Percentiles rank a stretch among this genome's conserved stretches.
These are phyloP conservation scores for Sonneratia caseolaris DNA, from an alignment of 345 rosid species.

Conservation along the genomic window DNA sequence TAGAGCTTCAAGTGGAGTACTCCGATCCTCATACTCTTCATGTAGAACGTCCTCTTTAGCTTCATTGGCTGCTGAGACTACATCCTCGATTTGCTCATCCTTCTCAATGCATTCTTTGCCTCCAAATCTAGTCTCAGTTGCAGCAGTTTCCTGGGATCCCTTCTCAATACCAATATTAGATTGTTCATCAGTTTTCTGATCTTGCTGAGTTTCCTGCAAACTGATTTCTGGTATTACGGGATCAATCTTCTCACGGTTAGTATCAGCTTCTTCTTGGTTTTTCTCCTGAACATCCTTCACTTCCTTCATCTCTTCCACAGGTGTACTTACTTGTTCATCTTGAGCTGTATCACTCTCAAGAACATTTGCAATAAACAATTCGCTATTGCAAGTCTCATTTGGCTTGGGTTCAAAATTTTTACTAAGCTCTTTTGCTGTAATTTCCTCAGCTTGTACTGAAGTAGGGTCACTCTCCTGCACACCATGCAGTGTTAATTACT, in stretches of 20 bases:
- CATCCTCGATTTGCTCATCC: not conserved
- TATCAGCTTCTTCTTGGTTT: not conserved
- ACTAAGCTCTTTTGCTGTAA: not conserved
- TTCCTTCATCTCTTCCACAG: not conserved
- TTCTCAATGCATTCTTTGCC: not conserved
- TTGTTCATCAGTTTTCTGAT: not conserved
- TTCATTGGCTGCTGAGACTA: not conserved
- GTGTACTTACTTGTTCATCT: not conserved
- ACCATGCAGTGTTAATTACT: not conserved
- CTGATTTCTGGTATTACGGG: not conserved
- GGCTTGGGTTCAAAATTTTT: not conserved
- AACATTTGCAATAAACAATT: not conserved
- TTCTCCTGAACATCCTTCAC: not conserved
- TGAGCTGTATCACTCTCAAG: not conserved
- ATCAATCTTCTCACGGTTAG: not conserved
- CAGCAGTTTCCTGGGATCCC: not conserved
- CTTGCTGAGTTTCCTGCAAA: not conserved
- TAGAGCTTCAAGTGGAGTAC: not conserved
- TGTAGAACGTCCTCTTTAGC: slow-evolving; percentile 1
- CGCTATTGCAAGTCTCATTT: not conserved
- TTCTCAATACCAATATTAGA: not conserved
- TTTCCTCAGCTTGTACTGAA: not conserved
- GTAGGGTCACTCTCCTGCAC: slow-evolving; percentile 1
- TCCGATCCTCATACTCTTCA: not conserved
- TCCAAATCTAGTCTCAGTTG: not conserved